Conservation (phyloP, 768 basidiomycete species). For the Lactifluus rugatus region DNA sequence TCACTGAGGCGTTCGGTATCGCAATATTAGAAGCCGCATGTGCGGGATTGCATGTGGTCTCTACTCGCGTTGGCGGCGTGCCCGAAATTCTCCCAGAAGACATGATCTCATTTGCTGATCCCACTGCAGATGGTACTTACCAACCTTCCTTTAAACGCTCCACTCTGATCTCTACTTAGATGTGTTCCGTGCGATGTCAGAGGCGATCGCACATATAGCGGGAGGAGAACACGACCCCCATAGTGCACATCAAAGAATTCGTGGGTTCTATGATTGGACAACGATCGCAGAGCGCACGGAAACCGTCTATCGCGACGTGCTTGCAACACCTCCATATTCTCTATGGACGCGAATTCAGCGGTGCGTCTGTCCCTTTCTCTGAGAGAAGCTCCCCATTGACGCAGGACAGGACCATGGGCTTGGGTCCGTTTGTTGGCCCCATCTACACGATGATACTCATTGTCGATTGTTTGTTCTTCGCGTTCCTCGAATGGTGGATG, state of each 20-base stretch:
- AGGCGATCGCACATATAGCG: constrained; percentile 65
- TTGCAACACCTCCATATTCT: constrained; percentile 51
- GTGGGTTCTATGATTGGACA: constrained; percentile 80
- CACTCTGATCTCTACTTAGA: constrained; percentile 37
- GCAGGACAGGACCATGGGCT: constrained; percentile 53
- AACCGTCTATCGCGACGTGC: constrained; percentile 63
- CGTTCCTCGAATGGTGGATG: constrained; percentile 74
- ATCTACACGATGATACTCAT: constrained; percentile 85
- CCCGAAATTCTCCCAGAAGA: constrained; percentile 90
- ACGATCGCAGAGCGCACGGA: constrained; percentile 76
- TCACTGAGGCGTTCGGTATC: constrained; percentile 95
- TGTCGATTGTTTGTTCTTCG: constrained; percentile 83
- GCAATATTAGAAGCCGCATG: constrained; percentile 97
- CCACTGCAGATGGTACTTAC: constrained; percentile 80
- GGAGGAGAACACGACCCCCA: constrained; percentile 64
- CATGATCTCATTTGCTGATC: constrained; percentile 91
- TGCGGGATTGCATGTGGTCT: constrained; percentile 87
- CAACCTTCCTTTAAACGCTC: not conserved
- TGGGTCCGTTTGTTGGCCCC: constrained; percentile 73
- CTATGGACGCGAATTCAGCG: constrained; percentile 70
- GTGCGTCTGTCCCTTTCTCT: constrained; percentile 30
- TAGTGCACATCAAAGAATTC: constrained; percentile 66
- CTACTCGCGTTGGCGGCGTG: constrained; percentile 89
- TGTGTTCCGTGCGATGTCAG: constrained; percentile 71
- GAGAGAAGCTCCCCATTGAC: not conserved